These are phyloP conservation scores for Podila epigama DNA, from an alignment of 192 early-diverging fungal species.

Conservation along the genomic window DNA sequence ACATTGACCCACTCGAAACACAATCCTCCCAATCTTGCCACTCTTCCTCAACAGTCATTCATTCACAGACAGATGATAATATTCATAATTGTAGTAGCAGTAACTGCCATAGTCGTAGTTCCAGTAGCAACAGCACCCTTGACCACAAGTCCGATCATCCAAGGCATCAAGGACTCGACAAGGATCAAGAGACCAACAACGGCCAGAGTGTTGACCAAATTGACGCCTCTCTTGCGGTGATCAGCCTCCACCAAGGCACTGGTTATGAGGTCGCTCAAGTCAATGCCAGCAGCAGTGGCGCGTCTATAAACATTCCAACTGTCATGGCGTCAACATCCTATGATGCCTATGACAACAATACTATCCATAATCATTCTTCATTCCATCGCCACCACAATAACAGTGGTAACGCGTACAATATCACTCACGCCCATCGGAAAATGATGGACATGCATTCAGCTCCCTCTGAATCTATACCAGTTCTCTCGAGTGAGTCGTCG, in stretches of 20 bases:
- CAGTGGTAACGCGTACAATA: neutral
- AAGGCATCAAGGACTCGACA: neutral
- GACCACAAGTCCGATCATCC: no score
- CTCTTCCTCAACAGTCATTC: neutral
- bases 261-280: no score
- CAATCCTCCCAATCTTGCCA: neutral
- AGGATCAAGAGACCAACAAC: neutral
- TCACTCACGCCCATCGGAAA: neutral
- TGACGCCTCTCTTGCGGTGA: no score
- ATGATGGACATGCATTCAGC: neutral
- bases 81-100: neutral
- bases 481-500: constrained; percentile 5
- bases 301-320: neutral
- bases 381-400: neutral
- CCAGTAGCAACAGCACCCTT: no score
- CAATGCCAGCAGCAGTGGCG: constrained; percentile 11
- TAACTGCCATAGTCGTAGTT: neutral
- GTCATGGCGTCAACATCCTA: neutral
- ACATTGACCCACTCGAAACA: neutral
- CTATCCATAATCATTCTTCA: no score
- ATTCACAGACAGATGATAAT: neutral
- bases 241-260: no score
- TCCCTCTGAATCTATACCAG: constrained; percentile 13
- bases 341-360: no score
- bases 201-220: no score